These are phyloP conservation scores for Syzygium oleosum DNA, from an alignment of 345 rosid species.

Conservation along the genomic window DNA sequence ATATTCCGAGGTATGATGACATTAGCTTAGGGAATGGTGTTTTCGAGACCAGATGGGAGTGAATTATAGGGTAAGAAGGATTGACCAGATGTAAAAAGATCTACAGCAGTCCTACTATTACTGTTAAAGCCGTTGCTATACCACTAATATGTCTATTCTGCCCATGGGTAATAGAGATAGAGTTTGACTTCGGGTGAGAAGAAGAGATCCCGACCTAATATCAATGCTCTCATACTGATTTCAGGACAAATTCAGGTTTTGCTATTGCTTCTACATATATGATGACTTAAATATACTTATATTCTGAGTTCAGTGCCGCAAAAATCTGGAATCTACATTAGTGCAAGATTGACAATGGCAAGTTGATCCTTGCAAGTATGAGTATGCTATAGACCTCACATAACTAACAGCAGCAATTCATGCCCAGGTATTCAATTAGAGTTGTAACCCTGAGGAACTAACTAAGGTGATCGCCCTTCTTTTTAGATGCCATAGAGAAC, in stretches of 20 bases:
- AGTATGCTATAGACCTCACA: background rate
- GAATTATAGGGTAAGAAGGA: background rate
- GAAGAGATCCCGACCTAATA: background rate
- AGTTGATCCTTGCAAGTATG: background rate
- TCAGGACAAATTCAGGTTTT: background rate
- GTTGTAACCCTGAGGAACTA: background rate
- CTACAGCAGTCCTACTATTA: background rate
- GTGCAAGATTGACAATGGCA: background rate
- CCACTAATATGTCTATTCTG: background rate
- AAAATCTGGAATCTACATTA: background rate
- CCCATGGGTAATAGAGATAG: background rate
- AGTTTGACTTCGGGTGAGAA: background rate
- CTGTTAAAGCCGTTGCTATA: background rate
- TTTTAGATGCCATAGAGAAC: background rate
- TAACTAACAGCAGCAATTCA: background rate
- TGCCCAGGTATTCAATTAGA: background rate
- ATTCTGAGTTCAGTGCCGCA: background rate
- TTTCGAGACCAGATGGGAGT: background rate
- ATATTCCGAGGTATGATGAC: background rate
- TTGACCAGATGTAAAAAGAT: background rate
- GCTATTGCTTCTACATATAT: background rate
- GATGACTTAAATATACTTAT: background rate
- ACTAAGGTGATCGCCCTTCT: background rate
- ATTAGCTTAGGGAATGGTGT: background rate
- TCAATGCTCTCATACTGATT: background rate